Conservation (phyloP, 345 rosid genomes). For the Erysimum cheiranthoides region DNA sequence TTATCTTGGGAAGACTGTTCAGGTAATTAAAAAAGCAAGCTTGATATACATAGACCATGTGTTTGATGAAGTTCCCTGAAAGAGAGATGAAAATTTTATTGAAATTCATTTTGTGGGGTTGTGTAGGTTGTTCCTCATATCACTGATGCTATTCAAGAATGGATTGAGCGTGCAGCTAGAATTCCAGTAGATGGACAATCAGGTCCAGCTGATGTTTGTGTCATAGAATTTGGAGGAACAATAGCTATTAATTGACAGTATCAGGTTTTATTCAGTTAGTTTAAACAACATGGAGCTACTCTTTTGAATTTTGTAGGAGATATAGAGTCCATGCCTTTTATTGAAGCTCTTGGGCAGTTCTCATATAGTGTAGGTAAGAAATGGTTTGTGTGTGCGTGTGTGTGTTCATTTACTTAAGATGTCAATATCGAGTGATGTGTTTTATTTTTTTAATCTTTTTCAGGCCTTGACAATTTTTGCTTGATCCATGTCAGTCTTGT, state of each 20-base stretch:
- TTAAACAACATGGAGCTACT: not conserved
- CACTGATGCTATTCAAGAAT: conserved; percentile 94
- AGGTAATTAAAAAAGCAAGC: conserved; percentile 51
- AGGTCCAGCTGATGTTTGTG: conserved; percentile 95
- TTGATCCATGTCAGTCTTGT: conserved; percentile 98
- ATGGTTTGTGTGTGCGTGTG: conserved; percentile 34
- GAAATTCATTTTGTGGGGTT: conserved; percentile 5
- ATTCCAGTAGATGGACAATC: conserved; percentile 88
- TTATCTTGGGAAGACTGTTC: conserved; percentile 96
- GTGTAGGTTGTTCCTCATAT: conserved; percentile 94
- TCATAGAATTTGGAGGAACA: conserved; percentile 98
- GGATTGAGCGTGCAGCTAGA: conserved; percentile 90
- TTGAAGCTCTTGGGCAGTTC: conserved; percentile 96
- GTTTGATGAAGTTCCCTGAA: conserved; percentile 10
- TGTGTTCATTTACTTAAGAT: conserved; percentile 22
- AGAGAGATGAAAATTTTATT: not conserved
- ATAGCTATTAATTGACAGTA: conserved; percentile 56
- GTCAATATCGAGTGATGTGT: conserved; percentile 9
- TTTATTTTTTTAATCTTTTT: not conserved
- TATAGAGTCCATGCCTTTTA: conserved; percentile 97
- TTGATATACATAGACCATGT: not conserved
- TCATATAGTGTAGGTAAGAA: conserved; percentile 86
- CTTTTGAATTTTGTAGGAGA: conserved; percentile 69
- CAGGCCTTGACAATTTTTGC: conserved; percentile 92
- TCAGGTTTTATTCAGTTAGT: conserved; percentile 10